phyloP scores from a whole-genome alignment of 306 rosid species.

The Lotus japonicus region DNA sequence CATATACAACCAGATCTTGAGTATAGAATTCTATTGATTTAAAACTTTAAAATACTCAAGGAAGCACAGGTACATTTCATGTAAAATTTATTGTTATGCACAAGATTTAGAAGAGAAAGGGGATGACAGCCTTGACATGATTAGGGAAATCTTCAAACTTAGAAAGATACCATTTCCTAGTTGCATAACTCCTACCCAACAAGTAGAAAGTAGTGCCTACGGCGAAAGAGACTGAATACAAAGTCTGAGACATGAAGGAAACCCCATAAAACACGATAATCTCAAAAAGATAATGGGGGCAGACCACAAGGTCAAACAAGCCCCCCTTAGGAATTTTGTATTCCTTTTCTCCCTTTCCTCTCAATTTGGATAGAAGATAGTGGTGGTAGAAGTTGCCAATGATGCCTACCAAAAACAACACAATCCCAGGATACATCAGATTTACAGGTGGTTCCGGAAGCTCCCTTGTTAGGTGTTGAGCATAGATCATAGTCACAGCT shows the following conservation, averaged over 20 bases:
- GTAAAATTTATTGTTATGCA: not conserved
- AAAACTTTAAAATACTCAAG: no score
- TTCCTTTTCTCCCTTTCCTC: constrained; percentile 50
- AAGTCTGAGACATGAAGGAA: constrained; percentile 57
- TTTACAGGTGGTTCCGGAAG: constrained; percentile 52
- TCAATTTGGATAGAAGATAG: constrained; percentile 49
- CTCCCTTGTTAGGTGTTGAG: constrained; percentile 49
- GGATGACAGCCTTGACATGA: constrained; percentile 61
- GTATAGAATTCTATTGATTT: no score
- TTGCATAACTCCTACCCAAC: constrained; percentile 67
- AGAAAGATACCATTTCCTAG: constrained; percentile 66
- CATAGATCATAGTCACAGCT: constrained; percentile 44
- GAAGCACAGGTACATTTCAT: no score
- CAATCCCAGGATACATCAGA: constrained; percentile 42
- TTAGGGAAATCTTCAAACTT: constrained; percentile 70
- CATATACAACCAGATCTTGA: no score
- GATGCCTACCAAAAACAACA: constrained; percentile 49
- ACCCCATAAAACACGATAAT: constrained; percentile 50
- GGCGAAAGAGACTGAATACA: constrained; percentile 39
- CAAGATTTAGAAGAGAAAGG: constrained; percentile 40
- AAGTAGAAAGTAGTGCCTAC: constrained; percentile 47
- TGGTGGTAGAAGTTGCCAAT: constrained; percentile 86
- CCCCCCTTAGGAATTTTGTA: constrained; percentile 85
- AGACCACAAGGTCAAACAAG: constrained; percentile 51
- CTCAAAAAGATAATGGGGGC: constrained; percentile 88